These are phyloP conservation scores for Trifolium dubium DNA, from an alignment of 306 rosid genomes.

Conservation along the genomic window DNA sequence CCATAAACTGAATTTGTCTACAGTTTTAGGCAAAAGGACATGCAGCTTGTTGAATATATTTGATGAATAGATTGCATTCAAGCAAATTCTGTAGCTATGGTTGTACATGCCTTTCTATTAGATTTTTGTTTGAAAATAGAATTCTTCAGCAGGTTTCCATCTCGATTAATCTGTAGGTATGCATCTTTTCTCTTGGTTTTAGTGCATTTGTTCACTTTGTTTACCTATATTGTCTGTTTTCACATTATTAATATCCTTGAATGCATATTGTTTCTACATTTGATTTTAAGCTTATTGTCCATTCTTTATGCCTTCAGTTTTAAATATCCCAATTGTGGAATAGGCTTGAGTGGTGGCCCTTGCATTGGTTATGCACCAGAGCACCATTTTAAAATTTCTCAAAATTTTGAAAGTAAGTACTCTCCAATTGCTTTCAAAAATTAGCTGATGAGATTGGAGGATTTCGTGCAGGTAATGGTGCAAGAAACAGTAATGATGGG, in stretches of 20 bases:
- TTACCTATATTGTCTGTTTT: not conserved
- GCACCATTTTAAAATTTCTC: not conserved
- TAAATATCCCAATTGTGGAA: not conserved
- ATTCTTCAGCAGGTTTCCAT: conserved; percentile 29
- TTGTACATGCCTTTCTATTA: conserved; percentile 49
- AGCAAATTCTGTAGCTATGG: conserved; percentile 52
- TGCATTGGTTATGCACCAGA: not conserved
- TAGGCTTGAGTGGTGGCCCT: not conserved
- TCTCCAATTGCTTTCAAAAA: not conserved
- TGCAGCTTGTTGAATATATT: conserved; percentile 21
- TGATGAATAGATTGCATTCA: conserved; percentile 37
- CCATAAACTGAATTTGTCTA: not conserved
- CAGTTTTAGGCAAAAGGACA: conserved; percentile 31
- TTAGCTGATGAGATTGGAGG: not conserved
- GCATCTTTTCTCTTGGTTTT: conserved; percentile 31
- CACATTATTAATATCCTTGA: conserved; percentile 6
- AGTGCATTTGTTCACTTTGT: not conserved
- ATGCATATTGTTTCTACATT: not conserved
- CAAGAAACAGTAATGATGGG: not conserved
- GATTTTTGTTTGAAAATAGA: not conserved
- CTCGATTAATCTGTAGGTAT: conserved; percentile 43
- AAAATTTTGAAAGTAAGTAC: not conserved
- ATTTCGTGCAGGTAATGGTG: not conserved
- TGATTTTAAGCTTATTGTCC: conserved; percentile 5
- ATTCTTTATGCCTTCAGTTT: not conserved